phyloP scores from a whole-genome alignment of 805 yeast genomes.

The Metschnikowia similis region DNA sequence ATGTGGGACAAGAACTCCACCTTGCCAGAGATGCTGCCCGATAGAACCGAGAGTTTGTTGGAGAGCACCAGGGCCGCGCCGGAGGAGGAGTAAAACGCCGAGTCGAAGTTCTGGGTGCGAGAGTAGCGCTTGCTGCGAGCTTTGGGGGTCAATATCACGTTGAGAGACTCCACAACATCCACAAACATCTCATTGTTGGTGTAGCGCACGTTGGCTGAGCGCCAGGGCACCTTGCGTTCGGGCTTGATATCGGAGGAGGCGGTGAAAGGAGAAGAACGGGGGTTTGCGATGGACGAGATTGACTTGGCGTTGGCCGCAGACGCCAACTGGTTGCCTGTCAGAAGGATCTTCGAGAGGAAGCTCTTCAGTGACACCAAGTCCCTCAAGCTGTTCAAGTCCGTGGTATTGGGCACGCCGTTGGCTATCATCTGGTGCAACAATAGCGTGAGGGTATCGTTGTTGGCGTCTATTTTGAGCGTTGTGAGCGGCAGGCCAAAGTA shows the following conservation, averaged over 20 bases:
- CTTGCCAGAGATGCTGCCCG: slow-evolving; percentile 59
- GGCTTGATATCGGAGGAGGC: slow-evolving; percentile 5
- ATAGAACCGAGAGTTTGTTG: slow-evolving; percentile 33
- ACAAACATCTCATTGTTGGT: slow-evolving; percentile 82
- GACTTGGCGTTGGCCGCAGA: slow-evolving; percentile 21
- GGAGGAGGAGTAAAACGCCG: slow-evolving; percentile 21
- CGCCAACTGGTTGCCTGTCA: slow-evolving; percentile 35
- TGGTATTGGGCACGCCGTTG: slow-evolving; percentile 65
- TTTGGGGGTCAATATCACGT: slow-evolving; percentile 42
- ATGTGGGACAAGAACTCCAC: slow-evolving; percentile 62
- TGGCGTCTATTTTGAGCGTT: slow-evolving; percentile 56
- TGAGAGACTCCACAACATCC: slow-evolving; percentile 68
- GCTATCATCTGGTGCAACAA: slow-evolving; percentile 76
- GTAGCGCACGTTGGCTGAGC: slow-evolving; percentile 64
- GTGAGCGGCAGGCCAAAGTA: slow-evolving; percentile 58
- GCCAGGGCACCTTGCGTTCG: slow-evolving; percentile 60
- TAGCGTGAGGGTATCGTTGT: slow-evolving; percentile 66
- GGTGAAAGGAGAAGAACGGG: slow-evolving; percentile 2
- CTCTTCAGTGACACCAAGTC: slow-evolving; percentile 67
- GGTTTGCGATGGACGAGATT: slow-evolving; percentile 15
- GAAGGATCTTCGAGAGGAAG: slow-evolving; percentile 48
- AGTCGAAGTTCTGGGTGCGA: slow-evolving; percentile 17
- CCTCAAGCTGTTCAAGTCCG: slow-evolving; percentile 66
- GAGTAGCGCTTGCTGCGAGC: slow-evolving; percentile 8
- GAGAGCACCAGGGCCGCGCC: slow-evolving; percentile 11